Evolutionary conservation across 2,329 filamentous ascomycete species (phyloP), one percentile per base, ranked within the genome.

Genomic region (Thielaviopsis punctulata): DNA sequence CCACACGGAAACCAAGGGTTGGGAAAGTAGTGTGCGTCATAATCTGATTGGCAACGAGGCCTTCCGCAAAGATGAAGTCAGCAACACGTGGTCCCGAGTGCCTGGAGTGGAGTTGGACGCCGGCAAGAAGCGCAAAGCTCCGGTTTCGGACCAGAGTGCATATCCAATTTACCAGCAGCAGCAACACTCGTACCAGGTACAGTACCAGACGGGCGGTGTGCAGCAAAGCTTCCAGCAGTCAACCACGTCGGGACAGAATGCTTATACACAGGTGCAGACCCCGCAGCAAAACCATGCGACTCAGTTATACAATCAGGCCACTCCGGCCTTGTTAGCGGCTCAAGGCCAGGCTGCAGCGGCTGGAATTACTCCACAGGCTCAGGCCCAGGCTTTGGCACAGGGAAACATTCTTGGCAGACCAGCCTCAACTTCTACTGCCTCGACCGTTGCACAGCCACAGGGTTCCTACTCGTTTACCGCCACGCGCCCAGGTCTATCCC

Each of bases 21-120:
- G 76, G 76, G 76, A 80, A 61, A 79, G 76, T 57, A 79, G 75
- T 58, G 76, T 80, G n/a, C 73, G 76, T 1, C 76, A 80, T 58
- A 80, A 79, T 53, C 68, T 80, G 24, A 77, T 79, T 57, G 76
- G 75, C 2, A 79, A 79, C 60, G 73, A 75, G 57, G 76, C 75
- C 6, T 80, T 80, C 60, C 69, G 68, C 57, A 80, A 79, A 61
- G 71, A 75, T 55, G 73, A 77, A 36, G 68, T 70, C 24, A 75
- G 72, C 1, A 70, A 73, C 44, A 64, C 76, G 19, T 80, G 76
- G 76, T 71, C 68, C 54, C 73, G 76, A 33, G 72, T 78, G 21
- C 72, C 71, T 2, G 75, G 74, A 2, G 70, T 79, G 23, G 73
- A 77, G 57, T 66, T 80, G 19, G 76, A 80, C 53, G 74, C 75